A percentile compares a stretch with the other conserved stretches of the same genome.
Conservation (phyloP, 495 filamentous ascomycete species). For the Lasiosphaeris hirsuta region DNA sequence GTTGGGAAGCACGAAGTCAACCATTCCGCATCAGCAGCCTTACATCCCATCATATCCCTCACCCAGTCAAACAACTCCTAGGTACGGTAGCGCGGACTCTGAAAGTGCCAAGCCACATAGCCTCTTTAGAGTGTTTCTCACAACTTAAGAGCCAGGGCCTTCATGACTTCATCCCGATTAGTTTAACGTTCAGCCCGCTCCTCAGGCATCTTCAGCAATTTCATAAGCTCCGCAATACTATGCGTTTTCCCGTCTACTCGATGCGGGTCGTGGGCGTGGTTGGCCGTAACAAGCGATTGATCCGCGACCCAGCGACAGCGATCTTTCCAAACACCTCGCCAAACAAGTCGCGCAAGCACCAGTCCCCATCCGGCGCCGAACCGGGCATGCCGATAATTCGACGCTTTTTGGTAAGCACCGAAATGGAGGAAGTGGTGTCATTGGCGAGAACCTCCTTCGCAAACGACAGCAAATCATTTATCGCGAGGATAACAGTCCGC, state of each 20-base stretch:
- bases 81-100: slow-evolving; percentile 6
- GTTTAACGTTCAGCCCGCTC: neutral
- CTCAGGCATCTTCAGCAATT: neutral
- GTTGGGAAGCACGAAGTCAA: slow-evolving; percentile 4
- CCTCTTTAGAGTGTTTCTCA: slow-evolving; percentile 15
- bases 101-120: slow-evolving; percentile 13
- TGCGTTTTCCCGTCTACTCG: slow-evolving; percentile 2
- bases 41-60: slow-evolving; percentile 8
- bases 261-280: neutral
- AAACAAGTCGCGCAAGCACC: slow-evolving; percentile 14
- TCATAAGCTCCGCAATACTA: slow-evolving; percentile 5
- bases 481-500: slow-evolving; percentile 6
- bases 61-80: slow-evolving; percentile 17
- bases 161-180: slow-evolving; percentile 4
- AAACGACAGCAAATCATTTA: slow-evolving; percentile 15
- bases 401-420: slow-evolving; percentile 7
- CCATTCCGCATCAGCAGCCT: neutral
- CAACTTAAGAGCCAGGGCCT: slow-evolving; percentile 13
- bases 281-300: slow-evolving; percentile 10
- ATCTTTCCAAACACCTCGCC: slow-evolving; percentile 7
- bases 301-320: slow-evolving; percentile 4
- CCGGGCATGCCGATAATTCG: slow-evolving; percentile 11
- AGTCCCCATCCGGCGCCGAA: slow-evolving; percentile 10
- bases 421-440: slow-evolving; percentile 11
- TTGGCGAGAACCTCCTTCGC: slow-evolving; percentile 12